Conservation (phyloP, 495 filamentous ascomycete species). For the Hypoxylon fragiforme region DNA sequence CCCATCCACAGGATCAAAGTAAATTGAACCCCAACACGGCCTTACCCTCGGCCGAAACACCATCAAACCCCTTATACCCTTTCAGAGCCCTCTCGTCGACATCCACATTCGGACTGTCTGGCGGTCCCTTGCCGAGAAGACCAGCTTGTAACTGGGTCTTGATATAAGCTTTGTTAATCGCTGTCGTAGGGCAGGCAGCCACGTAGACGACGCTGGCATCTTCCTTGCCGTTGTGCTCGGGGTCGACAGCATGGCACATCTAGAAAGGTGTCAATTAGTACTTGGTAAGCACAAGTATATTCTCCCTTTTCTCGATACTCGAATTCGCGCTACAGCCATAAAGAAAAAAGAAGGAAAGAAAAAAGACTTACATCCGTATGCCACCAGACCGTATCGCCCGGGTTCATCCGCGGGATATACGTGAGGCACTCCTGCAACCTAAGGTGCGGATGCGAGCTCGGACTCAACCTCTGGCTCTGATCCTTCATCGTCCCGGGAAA, state of each 20-base stretch:
- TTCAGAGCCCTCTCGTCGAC: not conserved
- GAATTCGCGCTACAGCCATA: no score
- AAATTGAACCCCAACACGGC: no score
- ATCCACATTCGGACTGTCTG: not conserved
- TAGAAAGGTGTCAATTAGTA: no score
- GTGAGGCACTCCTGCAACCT: slow-evolving; percentile 13
- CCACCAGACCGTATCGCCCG: slow-evolving; percentile 33
- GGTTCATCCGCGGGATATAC: slow-evolving; percentile 14
- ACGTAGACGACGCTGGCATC: slow-evolving; percentile 21
- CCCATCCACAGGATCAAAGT: no score
- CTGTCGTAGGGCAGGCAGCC: slow-evolving; percentile 21
- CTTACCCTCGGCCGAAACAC: no score
- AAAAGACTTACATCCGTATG: slow-evolving; percentile 20
- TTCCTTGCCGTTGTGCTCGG: slow-evolving; percentile 13
- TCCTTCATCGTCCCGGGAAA: slow-evolving; percentile 23
- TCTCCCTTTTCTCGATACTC: no score
- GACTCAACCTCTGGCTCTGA: slow-evolving; percentile 7
- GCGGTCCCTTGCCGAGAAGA: not conserved
- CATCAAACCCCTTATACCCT: no score
- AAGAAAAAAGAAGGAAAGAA: not conserved
- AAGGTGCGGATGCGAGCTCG: slow-evolving; percentile 21
- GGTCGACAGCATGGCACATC: slow-evolving; percentile 28
- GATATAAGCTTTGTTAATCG: slow-evolving; percentile 13
- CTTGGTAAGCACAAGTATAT: not conserved
- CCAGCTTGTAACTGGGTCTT: not conserved